phyloP scores from a whole-genome alignment of 192 early-diverging fungal genomes.

The Rhizophagus clarus region DNA sequence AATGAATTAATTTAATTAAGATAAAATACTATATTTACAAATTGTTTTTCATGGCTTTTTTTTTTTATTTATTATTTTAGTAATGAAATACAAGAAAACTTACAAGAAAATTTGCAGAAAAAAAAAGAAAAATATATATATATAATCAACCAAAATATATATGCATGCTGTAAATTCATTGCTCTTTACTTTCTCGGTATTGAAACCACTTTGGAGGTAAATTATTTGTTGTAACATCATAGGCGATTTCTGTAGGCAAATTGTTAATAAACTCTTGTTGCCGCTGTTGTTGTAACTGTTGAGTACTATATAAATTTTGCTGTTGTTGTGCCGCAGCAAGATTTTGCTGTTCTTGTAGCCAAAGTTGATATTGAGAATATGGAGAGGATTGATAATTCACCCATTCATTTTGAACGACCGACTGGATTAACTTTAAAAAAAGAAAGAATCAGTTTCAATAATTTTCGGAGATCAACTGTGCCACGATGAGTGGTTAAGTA shows the following conservation, averaged over 20 bases:
- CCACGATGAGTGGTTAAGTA: not conserved
- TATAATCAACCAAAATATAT: not conserved
- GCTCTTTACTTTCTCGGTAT: not conserved
- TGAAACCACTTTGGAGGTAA: slow-evolving; percentile 24
- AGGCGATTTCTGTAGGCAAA: slow-evolving; percentile 22
- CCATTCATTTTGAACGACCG: slow-evolving; percentile 21
- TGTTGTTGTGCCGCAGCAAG: not conserved
- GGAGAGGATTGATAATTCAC: slow-evolving; percentile 13
- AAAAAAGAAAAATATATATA: not conserved
- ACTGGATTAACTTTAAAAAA: slow-evolving; percentile 21
- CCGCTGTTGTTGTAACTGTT: not conserved
- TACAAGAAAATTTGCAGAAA: not conserved
- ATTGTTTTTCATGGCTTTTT: not conserved
- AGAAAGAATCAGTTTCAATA: not conserved
- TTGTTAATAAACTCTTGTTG: not conserved
- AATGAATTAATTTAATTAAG: not conserved
- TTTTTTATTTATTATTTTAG: no score
- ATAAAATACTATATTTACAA: not conserved
- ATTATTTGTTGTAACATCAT: slow-evolving; percentile 9
- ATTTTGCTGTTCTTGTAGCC: not conserved
- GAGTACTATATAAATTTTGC: not conserved
- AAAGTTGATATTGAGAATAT: not conserved
- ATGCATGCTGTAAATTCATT: not conserved
- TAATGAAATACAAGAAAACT: no score
- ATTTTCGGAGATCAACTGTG: not conserved